phyloP scores from a whole-genome alignment of 2,329 filamentous ascomycete species.

The Penicillium janthinellum region DNA sequence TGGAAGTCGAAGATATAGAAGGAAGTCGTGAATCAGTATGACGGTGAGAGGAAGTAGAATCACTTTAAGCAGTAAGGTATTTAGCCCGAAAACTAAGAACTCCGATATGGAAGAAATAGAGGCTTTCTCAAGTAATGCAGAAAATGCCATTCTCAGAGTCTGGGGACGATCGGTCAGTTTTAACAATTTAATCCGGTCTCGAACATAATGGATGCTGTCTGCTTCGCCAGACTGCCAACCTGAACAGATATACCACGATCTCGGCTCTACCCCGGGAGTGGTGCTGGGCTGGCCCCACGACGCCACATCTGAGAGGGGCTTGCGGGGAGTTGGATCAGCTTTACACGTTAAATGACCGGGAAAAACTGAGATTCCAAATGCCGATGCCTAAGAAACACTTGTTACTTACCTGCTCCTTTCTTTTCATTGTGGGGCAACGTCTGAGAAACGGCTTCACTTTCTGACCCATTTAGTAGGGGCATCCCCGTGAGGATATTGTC shows the following conservation, averaged over 20 bases:
- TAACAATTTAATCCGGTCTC: no score
- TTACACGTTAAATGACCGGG: no score
- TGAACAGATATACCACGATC: background rate
- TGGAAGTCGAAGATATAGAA: slow-evolving; percentile 33
- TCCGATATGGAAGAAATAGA: background rate
- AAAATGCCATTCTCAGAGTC: background rate
- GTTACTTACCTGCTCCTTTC: no score
- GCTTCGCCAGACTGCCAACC: background rate
- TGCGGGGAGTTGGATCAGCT: slow-evolving; percentile 1
- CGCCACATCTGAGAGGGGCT: slow-evolving; percentile 5
- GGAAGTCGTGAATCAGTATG: slow-evolving; percentile 28
- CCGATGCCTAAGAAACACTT: no score
- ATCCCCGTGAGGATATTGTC: no score
- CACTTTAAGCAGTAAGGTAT: slow-evolving; percentile 11
- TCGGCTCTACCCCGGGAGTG: background rate
- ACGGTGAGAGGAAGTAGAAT: slow-evolving; percentile 34
- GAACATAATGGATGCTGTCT: no score
- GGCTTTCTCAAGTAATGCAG: background rate
- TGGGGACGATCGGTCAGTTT: no score
- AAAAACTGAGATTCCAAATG: no score
- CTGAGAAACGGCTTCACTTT: no score
- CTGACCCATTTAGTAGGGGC: no score
- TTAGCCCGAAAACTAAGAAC: background rate
- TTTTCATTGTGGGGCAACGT: no score
- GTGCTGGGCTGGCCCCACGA: slow-evolving; percentile 10